These are phyloP conservation scores for Mycena rebaudengoi DNA, from an alignment of 768 basidiomycete genomes.

Conservation along the genomic window DNA sequence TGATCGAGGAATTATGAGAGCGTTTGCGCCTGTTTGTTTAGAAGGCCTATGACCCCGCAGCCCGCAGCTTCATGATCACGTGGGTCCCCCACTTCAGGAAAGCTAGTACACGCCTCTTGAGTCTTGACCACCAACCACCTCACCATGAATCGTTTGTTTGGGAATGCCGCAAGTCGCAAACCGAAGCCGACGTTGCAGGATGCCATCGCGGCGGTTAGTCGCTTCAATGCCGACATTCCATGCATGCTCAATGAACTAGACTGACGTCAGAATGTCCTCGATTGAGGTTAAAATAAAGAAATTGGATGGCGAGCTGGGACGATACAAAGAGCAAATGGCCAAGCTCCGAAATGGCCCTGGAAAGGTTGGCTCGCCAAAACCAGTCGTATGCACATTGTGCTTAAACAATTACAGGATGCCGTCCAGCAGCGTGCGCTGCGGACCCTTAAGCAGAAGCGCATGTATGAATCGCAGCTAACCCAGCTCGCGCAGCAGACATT, in stretches of 20 bases:
- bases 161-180: constrained; percentile 76
- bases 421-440: constrained; percentile 95
- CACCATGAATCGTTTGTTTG: constrained; percentile 88
- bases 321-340: constrained; percentile 96
- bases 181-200: constrained; percentile 89
- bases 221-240: not conserved
- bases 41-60: no score
- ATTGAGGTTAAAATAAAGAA: constrained; percentile 98
- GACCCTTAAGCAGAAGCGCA: constrained; percentile 92
- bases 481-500: constrained; percentile 95
- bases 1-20: no score
- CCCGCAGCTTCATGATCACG: no score
- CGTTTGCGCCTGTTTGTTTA: no score
- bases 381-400: not conserved
- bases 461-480: constrained; percentile 93
- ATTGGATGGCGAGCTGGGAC: constrained; percentile 88
- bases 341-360: constrained; percentile 94
- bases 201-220: constrained; percentile 86
- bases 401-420: constrained; percentile 65
- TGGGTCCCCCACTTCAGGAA: no score
- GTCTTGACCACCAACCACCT: no score
- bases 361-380: constrained; percentile 63
- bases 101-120: no score
- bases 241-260: constrained; percentile 55
- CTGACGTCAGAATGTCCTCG: constrained; percentile 84